Evolutionary conservation across 1,284 basidiomycete genomes (phyloP).

Genomic region (Salmacisia buchloeana): DNA sequence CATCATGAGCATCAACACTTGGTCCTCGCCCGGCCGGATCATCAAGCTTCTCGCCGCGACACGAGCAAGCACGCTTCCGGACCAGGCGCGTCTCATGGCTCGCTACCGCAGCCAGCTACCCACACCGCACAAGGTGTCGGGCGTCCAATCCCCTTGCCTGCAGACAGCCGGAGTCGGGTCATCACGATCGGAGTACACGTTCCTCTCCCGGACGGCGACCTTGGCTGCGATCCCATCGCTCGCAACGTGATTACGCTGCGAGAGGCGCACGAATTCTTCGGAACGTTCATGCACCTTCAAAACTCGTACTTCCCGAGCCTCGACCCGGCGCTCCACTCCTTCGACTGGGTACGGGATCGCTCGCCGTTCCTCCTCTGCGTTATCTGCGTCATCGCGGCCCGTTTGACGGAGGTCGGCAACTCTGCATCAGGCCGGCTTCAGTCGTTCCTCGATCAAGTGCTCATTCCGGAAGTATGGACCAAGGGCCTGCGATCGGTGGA

Average conservation of each 20-base stretch:
- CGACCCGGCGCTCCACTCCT: background rate
- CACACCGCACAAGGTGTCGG: too few species aligned
- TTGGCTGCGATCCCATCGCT: background rate
- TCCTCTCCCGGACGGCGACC: background rate
- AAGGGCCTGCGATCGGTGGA: background rate
- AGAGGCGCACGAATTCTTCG: constrained; percentile 1
- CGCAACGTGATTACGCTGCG: constrained; percentile 3
- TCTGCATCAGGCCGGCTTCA: background rate
- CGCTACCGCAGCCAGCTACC: too few species aligned
- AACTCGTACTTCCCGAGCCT: background rate
- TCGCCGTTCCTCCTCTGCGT: constrained; percentile 1
- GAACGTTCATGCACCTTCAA: constrained; percentile 1
- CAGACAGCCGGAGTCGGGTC: background rate
- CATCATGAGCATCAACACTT: too few species aligned
- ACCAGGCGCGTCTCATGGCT: too few species aligned
- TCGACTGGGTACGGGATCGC: constrained; percentile 2
- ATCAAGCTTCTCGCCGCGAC: too few species aligned
- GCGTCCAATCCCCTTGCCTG: background rate
- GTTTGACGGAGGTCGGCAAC: background rate
- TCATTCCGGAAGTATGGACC: background rate
- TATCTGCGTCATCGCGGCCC: background rate
- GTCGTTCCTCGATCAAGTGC: background rate
- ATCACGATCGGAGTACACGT: background rate
- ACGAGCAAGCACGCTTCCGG: too few species aligned
- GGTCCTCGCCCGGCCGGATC: too few species aligned